phyloP scores from a whole-genome alignment of 441 rosid species.

The Theobroma grandiflorum region DNA sequence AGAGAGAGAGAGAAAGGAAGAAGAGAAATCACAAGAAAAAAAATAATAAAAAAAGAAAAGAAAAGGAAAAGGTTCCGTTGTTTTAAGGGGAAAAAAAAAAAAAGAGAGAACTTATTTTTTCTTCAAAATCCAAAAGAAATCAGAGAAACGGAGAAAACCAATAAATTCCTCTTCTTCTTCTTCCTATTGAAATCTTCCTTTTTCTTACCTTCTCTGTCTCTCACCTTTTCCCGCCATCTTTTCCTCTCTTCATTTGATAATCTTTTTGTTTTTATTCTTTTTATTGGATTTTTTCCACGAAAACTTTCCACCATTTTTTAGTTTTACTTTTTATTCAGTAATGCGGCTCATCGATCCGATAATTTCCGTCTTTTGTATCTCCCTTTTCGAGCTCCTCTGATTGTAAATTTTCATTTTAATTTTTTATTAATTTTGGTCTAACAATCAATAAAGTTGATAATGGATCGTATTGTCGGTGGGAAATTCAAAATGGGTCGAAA shows the following conservation, averaged over 20 bases:
- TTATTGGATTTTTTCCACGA: background rate
- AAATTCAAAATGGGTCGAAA: conserved; percentile 65
- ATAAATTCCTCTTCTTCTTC: background rate
- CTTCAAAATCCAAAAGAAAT: background rate
- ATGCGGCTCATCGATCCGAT: conserved; percentile 19
- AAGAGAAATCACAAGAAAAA: conserved; percentile 10
- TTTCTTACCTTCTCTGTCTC: background rate
- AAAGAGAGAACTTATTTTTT: background rate
- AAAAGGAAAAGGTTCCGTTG: conserved; percentile 26
- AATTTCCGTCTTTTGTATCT: background rate
- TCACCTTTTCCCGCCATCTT: background rate
- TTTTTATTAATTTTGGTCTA: conserved; percentile 18
- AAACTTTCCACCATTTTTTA: background rate
- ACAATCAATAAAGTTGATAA: conserved; percentile 27
- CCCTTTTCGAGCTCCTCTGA: conserved; percentile 2
- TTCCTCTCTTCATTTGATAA: background rate
- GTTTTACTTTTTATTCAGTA: background rate
- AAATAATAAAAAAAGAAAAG: background rate
- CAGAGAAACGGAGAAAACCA: conserved; percentile 2
- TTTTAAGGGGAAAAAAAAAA: background rate
- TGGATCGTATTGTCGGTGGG: conserved; percentile 63
- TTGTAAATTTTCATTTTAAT: background rate
- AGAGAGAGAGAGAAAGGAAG: background rate
- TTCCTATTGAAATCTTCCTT: background rate
- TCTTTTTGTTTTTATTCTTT: conserved; percentile 18